Base-by-base conservation (phyloP, 768 basidiomycete species). In the Agaricus bisporus region DNA sequence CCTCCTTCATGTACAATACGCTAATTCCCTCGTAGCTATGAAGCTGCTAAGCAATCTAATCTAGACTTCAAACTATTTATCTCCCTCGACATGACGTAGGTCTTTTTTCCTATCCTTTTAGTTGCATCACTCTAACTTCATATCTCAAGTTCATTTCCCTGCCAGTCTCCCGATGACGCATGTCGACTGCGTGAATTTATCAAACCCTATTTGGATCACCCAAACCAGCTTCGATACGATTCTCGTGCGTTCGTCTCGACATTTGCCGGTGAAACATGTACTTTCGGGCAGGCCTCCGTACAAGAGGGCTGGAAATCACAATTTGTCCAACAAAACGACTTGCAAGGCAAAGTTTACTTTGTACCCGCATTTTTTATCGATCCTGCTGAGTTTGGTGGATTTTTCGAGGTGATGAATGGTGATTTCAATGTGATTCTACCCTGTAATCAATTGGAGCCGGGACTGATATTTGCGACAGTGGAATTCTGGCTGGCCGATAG, bases 401-500 rank as follows among this genome's bases (percentile, higher is more conserved):
- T 79, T 56, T 54, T 54, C 9, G 69, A 68, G 36, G 70, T 81
- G 28, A 76, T 84, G 62, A 68, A 82, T 58, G 86, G 86, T 17
- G 74, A 73, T 50, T 83, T 83, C 61, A 80, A 79, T 55, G 85
- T 85, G 61, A 49, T 76, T 61, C 7, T 49, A 15, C 18, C 20
- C 37, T 49, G 1, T 18, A 7, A 25, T 41, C 11, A 52, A 14
- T 54, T 12, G 41, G 18, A 55, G 58, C 47, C 63, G 55, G 55
- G 10, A 25, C 45, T 36, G 5, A 36, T 15, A 9, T 5, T 10
- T 17, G 55, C 18, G 26, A n/a, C 44, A 86, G 81, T 93, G 86
- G 86, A 88, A 93, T 64, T 77, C 78, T 25, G 91, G 74, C 36
- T 93, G 91, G 91, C 88, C 91, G 2, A 75, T 76, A 56, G 65